Percentiles rank a stretch among this genome's conserved stretches.
These are phyloP conservation scores for Penicillium sp. DNA, from an alignment of 2,329 filamentous ascomycete genomes.

Conservation along the genomic window DNA sequence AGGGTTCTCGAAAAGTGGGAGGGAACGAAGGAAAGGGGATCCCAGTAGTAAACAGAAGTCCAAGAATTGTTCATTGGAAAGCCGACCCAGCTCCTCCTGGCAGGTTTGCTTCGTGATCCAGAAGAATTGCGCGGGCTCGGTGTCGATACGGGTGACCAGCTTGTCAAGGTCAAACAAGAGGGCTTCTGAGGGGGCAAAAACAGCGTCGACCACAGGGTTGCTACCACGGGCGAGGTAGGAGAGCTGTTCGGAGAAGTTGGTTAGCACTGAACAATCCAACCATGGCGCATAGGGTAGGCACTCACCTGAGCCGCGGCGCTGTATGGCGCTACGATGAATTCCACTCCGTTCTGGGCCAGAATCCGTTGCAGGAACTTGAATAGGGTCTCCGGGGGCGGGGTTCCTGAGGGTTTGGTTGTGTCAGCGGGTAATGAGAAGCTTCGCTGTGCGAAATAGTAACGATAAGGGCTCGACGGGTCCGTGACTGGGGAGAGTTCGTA, in stretches of 20 bases:
- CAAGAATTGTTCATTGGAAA: constrained; percentile 71
- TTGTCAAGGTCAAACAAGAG: constrained; percentile 83
- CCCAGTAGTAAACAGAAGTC: constrained; percentile 82
- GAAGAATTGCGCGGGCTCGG: constrained; percentile 63
- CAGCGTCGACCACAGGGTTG: constrained; percentile 66
- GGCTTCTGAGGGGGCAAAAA: constrained; percentile 82
- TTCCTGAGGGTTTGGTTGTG: constrained; percentile 52
- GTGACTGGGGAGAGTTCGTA: constrained; percentile 3
- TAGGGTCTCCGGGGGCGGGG: constrained; percentile 69
- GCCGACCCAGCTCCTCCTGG: constrained; percentile 64
- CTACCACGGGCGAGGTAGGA: constrained; percentile 74
- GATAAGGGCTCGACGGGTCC: not conserved
- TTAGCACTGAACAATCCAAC: constrained; percentile 7
- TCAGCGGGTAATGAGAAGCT: constrained; percentile 29
- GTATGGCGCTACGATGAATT: constrained; percentile 82
- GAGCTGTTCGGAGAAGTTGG: constrained; percentile 45
- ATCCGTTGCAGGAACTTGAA: constrained; percentile 75
- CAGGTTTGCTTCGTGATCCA: constrained; percentile 67
- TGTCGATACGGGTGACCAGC: constrained; percentile 59
- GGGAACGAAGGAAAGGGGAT: constrained; percentile 73
- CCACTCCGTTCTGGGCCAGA: constrained; percentile 65
- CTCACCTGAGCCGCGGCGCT: constrained; percentile 81
- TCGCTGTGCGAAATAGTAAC: constrained; percentile 2
- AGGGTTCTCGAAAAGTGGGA: constrained; percentile 71
- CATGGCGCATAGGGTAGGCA: not conserved